Conservation (phyloP, 805 yeast genomes). For the Millerozyma miso region DNA sequence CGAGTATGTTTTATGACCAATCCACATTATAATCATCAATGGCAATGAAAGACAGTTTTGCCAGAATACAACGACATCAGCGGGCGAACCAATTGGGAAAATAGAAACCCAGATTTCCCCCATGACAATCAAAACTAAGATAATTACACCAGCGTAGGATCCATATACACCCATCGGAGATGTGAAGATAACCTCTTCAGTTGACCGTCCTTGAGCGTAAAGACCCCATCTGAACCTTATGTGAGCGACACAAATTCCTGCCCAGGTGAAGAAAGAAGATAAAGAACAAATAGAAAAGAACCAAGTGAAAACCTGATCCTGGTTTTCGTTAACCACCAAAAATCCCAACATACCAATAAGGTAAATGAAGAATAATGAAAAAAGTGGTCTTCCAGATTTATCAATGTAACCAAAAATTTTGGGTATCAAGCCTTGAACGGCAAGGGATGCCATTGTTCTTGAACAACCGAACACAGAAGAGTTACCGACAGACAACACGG, state of each 20-base stretch:
- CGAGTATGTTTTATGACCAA: constrained; percentile 37
- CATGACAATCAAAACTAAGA: constrained; percentile 29
- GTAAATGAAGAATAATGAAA: constrained; percentile 29
- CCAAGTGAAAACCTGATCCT: constrained; percentile 37
- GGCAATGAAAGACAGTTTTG: constrained; percentile 45
- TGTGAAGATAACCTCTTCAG: constrained; percentile 31
- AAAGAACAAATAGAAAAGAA: constrained; percentile 38
- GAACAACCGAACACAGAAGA: constrained; percentile 72
- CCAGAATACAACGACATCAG: constrained; percentile 41
- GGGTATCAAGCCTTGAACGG: constrained; percentile 75
- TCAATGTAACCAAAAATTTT: constrained; percentile 35
- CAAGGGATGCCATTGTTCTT: constrained; percentile 62
- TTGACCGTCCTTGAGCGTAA: constrained; percentile 25
- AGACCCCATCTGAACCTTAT: constrained; percentile 39
- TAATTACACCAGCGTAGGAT: constrained; percentile 27
- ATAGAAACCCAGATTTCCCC: constrained; percentile 38
- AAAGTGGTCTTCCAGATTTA: constrained; percentile 39
- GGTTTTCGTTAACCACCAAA: constrained; percentile 27
- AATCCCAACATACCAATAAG: constrained; percentile 39
- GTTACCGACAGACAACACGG: constrained; percentile 75
- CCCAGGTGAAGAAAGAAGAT: constrained; percentile 40
- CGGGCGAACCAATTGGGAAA: constrained; percentile 23
- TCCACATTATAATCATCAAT: constrained; percentile 37
- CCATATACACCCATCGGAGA: constrained; percentile 36
- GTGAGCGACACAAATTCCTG: constrained; percentile 37